Percentiles rank a stretch among this genome's conserved stretches.
phyloP scores from a whole-genome alignment of 1,284 basidiomycete species.

The Vanrija pseudolonga region DNA sequence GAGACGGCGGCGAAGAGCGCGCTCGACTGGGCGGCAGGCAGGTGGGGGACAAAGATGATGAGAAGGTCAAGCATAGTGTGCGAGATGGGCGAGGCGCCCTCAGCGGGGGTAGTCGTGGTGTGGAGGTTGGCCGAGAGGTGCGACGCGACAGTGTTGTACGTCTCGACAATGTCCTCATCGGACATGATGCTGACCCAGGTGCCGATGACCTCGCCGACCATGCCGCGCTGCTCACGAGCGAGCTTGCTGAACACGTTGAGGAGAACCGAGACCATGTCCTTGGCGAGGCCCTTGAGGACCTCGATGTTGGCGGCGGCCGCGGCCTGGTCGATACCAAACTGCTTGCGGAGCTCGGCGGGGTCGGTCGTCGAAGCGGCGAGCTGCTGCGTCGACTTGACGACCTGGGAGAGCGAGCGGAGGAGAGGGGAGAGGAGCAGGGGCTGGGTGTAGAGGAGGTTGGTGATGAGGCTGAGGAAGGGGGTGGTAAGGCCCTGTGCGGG shows the following conservation, averaged over 20 bases:
- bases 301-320: slow-evolving; percentile 67
- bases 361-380: slow-evolving; percentile 52
- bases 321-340: slow-evolving; percentile 56
- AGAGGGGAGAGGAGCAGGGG: slow-evolving; percentile 76
- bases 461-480: slow-evolving; percentile 78
- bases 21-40: slow-evolving; percentile 61
- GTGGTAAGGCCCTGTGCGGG: slow-evolving; percentile 55
- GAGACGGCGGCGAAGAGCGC: slow-evolving; percentile 59
- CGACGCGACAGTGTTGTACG: slow-evolving; percentile 72
- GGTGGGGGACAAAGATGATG: slow-evolving; percentile 73
- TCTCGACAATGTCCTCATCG: slow-evolving; percentile 70
- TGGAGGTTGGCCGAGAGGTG: slow-evolving; percentile 71
- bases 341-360: slow-evolving; percentile 51
- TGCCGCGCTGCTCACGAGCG: slow-evolving; percentile 67
- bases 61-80: slow-evolving; percentile 88
- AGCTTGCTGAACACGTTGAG: slow-evolving; percentile 95
- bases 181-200: slow-evolving; percentile 81
- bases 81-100: slow-evolving; percentile 54
- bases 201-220: slow-evolving; percentile 83
- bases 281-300: slow-evolving; percentile 72
- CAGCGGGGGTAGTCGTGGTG: slow-evolving; percentile 38
- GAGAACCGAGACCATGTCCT: slow-evolving; percentile 89
- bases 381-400: slow-evolving; percentile 64
- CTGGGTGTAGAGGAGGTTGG: slow-evolving; percentile 86
- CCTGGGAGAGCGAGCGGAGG: slow-evolving; percentile 70